These are phyloP conservation scores for Oryza australiensis DNA, from an alignment of 176 grass and related monocot genomes.

Conservation along the genomic window DNA sequence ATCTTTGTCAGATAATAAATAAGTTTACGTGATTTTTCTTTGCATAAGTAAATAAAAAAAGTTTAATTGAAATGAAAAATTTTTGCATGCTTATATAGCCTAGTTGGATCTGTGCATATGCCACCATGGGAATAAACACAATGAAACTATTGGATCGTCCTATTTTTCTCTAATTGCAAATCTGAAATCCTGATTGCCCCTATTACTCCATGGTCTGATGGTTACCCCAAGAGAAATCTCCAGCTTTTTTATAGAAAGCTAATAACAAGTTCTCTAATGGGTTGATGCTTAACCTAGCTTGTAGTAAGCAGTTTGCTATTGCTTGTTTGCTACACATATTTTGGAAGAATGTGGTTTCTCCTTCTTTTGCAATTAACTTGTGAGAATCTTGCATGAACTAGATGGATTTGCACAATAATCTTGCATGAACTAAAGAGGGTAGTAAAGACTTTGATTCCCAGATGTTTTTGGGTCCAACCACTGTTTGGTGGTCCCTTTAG, in stretches of 20 bases:
- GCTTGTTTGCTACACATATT: not conserved
- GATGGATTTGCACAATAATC: not conserved
- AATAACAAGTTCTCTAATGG: not conserved
- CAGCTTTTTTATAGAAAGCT: not conserved
- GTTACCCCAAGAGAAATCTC: not conserved
- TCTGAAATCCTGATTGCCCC: not conserved
- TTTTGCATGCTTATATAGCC: not conserved
- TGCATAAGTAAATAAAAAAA: not conserved
- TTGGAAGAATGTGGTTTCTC: not conserved
- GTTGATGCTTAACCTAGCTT: not conserved
- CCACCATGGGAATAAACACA: not conserved
- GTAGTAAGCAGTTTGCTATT: not conserved
- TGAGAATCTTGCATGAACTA: conserved; percentile 1
- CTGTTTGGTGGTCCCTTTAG: conserved; percentile 1
- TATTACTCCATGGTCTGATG: not conserved
- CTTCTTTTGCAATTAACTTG: not conserved
- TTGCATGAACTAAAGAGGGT: conserved; percentile 3
- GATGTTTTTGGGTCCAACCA: conserved; percentile 27
- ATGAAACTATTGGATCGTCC: conserved; percentile 15
- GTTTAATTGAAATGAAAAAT: not conserved
- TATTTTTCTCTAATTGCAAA: conserved; percentile 19
- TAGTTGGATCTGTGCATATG: conserved; percentile 37
- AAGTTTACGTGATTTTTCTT: not conserved
- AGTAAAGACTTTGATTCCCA: conserved; percentile 25
- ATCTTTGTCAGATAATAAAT: not conserved